Evolutionary conservation across 345 rosid genomes (phyloP), one percentile per base, ranked within the genome.

Genomic region (Noccaea bulbosa): DNA sequence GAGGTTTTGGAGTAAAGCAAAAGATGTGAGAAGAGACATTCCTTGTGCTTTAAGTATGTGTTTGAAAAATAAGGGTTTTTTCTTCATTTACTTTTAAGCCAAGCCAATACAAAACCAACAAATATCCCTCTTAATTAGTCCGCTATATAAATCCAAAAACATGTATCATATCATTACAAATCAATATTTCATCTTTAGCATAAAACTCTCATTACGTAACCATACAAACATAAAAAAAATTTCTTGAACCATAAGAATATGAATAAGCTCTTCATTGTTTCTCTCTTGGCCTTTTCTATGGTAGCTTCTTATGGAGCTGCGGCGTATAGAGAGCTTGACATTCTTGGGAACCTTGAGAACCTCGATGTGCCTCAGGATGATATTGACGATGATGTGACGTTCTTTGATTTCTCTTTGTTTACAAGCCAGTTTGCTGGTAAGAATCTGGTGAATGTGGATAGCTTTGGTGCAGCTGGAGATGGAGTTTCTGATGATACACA

Each of bases 401-500:
- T 58, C 72, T 73, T 80, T 57, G 82, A 80, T 53, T 60, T 68
- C 47, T 83, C 87, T 3, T 77, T 72, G 17, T 81, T 85, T 86
- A 80, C 80, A 50, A 85, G 86, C 73, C 86, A 82, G 68, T 76
- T 71, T 27, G 84, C 91, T 40, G 69, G 83, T 69, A 86, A 79
- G 83, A 89, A 84, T 77, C 85, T 92, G 56, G 93, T 94, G 68
- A 92, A 94, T 72, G 96, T 94, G 17, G 97, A 94, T 72, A 88
- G 93, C 86, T 94, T 94, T 38, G 88, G 87, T 55, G 96, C 98
- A 34, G 86, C 53, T 70, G 99, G 96, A 80, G 85, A 94, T 83
- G 99, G 96, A 65, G 78, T 84, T 75, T 81, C 92, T 61, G 98
- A 94, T 80, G 98, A 94, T 72, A 89, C 98, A n/a, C 72, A 88